These are phyloP conservation scores for Monilinia fructicola DNA, from an alignment of 2,329 filamentous ascomycete genomes.

Conservation along the genomic window DNA sequence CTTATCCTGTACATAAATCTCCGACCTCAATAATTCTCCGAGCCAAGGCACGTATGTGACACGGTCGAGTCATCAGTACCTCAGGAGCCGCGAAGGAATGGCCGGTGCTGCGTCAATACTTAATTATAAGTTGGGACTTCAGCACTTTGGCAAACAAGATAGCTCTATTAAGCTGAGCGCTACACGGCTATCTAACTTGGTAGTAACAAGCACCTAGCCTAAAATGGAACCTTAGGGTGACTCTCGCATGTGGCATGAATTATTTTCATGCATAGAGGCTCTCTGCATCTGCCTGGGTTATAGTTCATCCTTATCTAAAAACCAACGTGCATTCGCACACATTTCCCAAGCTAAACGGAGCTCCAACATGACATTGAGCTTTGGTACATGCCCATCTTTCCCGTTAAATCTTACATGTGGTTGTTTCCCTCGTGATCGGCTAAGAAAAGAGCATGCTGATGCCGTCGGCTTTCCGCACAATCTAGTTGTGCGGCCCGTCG, in stretches of 20 bases:
- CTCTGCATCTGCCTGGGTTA: conserved; percentile 5
- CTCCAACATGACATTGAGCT: conserved; percentile 12
- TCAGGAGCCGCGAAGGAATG: conserved; percentile 14
- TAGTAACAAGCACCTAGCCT: not conserved
- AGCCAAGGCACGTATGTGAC: not conserved
- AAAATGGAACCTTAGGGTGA: not conserved
- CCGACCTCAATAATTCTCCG: conserved; percentile 3
- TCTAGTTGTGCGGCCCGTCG: conserved; percentile 3
- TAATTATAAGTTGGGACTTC: conserved; percentile 3
- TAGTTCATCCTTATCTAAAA: conserved; percentile 10
- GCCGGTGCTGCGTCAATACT: conserved; percentile 7
- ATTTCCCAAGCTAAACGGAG: not conserved
- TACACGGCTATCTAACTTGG: not conserved
- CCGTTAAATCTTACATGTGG: conserved; percentile 4
- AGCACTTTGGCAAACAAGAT: conserved; percentile 3
- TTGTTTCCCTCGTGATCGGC: conserved; percentile 8
- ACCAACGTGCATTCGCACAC: conserved; percentile 7
- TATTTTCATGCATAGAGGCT: conserved; percentile 16
- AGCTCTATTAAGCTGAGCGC: not conserved
- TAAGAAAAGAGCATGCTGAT: conserved; percentile 2
- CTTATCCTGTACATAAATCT: conserved; percentile 4
- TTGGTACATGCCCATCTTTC: conserved; percentile 8
- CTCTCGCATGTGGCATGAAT: not conserved
- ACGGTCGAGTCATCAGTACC: conserved; percentile 3
- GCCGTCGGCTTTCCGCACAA: conserved; percentile 4